Base-by-base conservation (phyloP, 441 rosid species). In the Arabidopsis lyrata region DNA sequence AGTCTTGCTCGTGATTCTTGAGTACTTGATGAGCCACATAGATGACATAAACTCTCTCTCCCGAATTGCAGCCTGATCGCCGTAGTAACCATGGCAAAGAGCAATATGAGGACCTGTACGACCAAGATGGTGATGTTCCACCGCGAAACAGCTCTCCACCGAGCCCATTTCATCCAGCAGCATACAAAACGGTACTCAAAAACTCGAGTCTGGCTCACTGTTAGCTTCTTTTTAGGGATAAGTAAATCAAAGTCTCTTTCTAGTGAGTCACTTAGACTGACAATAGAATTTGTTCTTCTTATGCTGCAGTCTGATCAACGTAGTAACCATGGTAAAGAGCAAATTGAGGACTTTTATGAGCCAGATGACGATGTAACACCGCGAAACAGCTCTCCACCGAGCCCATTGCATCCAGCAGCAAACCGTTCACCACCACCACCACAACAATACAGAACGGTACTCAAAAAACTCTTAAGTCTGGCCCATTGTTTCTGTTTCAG, bases 31-130 rank as follows among this genome's bases (percentile, higher is more conserved):
- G 47, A 66, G 48, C 13, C 35, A n/a, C 48, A 66, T 49, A 58
- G n/a, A 66, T 66, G 45, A 50, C 74, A 59, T 34, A 15, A 52
- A 31, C 3, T n/a, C 27, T 14, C 36, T 54, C 13, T 14, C 36
- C 44, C 13, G 36, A 45, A 20, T 53, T 63, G 45, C 79, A 76
- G 79, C 54, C 79, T 55, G 61, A 69, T 8, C 41, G 31, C 4
- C 31, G 31, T 29, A 29, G 63, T 31, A 62, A 63, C 20, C 53
- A 18, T 63, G 76, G 27, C 44, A 29, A 69, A 13, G 63, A 61
- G 63, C 45, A 58, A 20, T 76, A 38, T 14, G 79, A 76, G 27
- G 79, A 68, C 66, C 63, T 76, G 75, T 76, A 76, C 54, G 79
- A 76, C 39, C 38, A 56, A 50, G 80, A 76, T 49, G 80, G 47